A percentile compares a stretch with the other conserved stretches of the same genome.
These are phyloP conservation scores for Chiua virens DNA, from an alignment of 768 basidiomycete species.

Conservation along the genomic window DNA sequence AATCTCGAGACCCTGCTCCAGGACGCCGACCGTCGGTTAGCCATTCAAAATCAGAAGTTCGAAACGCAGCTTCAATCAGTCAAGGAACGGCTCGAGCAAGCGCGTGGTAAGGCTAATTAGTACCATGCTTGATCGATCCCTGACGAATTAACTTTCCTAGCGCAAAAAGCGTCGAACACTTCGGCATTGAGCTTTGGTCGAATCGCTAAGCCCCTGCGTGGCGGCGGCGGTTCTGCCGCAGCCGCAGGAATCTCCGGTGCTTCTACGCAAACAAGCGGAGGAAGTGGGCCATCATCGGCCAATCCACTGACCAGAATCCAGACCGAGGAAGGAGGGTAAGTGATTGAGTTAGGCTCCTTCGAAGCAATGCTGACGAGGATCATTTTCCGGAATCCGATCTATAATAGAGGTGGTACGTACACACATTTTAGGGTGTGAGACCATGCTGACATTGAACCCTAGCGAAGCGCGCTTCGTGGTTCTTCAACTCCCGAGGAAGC, in stretches of 20 bases:
- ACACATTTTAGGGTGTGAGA: constrained; percentile 12
- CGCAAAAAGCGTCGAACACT: constrained; percentile 73
- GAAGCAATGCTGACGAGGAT: constrained; percentile 10
- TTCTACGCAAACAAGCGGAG: constrained; percentile 39
- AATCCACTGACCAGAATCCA: constrained; percentile 74
- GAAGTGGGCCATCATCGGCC: constrained; percentile 48
- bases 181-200: constrained; percentile 84
- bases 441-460: constrained; percentile 31
- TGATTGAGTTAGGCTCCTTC: constrained; percentile 21
- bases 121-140: constrained; percentile 11
- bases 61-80: constrained; percentile 91
- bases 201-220: constrained; percentile 95
- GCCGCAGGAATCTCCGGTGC: constrained; percentile 41
- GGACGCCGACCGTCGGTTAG: constrained; percentile 89
- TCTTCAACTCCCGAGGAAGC: constrained; percentile 79
- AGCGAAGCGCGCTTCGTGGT: constrained; percentile 94
- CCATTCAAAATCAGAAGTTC: constrained; percentile 94
- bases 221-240: constrained; percentile 70
- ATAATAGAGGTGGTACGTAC: constrained; percentile 35
- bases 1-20: constrained; percentile 91
- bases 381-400: constrained; percentile 15
- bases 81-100: constrained; percentile 89
- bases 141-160: constrained; percentile 39
- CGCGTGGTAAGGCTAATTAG: constrained; percentile 64
- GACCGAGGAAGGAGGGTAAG: constrained; percentile 76